Percentiles rank a stretch among this genome's conserved stretches.
Conservation (phyloP, 345 rosid species). For the Sisymbrium altissimum region DNA sequence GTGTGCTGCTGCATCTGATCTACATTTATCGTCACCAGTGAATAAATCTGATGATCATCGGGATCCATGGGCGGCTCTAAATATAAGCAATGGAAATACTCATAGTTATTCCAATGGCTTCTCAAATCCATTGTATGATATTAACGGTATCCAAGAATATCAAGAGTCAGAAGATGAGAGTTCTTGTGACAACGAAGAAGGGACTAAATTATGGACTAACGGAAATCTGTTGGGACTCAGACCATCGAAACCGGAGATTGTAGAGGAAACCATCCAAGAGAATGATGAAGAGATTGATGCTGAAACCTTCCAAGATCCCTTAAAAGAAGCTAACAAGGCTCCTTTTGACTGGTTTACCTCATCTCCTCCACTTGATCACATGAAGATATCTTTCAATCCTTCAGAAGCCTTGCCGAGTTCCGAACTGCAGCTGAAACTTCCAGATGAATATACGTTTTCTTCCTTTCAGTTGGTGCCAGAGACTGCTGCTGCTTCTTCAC, state of each 20-base stretch:
- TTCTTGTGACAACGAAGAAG: conserved; percentile 27
- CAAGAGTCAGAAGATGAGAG: conserved; percentile 36
- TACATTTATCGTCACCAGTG: conserved; percentile 25
- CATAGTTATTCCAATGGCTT: conserved; percentile 29
- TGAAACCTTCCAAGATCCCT: conserved; percentile 12
- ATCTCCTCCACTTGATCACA: conserved; percentile 89
- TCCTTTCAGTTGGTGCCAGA: conserved; percentile 89
- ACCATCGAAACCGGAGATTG: conserved; percentile 73
- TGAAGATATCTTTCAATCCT: conserved; percentile 89
- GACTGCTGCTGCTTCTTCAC: conserved; percentile 37
- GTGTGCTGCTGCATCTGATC: conserved; percentile 14
- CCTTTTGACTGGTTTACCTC: conserved; percentile 50
- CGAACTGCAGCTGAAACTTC: conserved; percentile 62
- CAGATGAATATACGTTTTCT: conserved; percentile 67
- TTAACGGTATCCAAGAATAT: conserved; percentile 17
- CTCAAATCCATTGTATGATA: conserved; percentile 32
- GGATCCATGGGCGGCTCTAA: conserved; percentile 36
- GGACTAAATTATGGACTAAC: conserved; percentile 73
- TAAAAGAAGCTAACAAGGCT: conserved; percentile 33
- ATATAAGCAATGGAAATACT: conserved; percentile 17
- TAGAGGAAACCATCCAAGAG: conserved; percentile 29
- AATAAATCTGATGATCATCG: conserved; percentile 31
- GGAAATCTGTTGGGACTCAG: conserved; percentile 76
- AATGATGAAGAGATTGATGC: conserved; percentile 13
- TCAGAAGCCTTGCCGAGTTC: conserved; percentile 53